phyloP scores from a whole-genome alignment of 73 alveolate species.

The Tetrahymena elliotti region DNA sequence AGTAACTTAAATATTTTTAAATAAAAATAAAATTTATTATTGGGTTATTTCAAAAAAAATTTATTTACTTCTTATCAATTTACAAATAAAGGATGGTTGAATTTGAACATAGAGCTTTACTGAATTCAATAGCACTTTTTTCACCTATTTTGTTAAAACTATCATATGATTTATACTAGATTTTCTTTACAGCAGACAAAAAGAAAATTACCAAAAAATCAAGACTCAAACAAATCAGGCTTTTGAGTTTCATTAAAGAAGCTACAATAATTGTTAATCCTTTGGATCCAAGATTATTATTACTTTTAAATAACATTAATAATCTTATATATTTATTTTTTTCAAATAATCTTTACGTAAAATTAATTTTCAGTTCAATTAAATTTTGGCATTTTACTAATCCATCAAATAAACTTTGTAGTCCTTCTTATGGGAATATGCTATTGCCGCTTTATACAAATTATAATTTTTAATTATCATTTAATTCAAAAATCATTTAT shows the following conservation, averaged over 20 bases:
- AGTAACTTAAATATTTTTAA: too few relatives aligned
- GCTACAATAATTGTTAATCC: background rate
- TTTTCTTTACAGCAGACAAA: too few relatives aligned
- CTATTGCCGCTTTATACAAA: background rate
- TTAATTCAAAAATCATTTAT: too few relatives aligned
- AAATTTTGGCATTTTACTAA: background rate
- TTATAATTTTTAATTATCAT: too few relatives aligned
- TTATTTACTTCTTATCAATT: background rate
- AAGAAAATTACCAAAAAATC: background rate
- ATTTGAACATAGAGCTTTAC: background rate
- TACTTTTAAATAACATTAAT: background rate
- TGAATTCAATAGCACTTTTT: background rate
- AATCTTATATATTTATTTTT: too few relatives aligned
- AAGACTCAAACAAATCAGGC: background rate
- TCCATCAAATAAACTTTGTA: background rate
- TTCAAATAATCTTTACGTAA: background rate
- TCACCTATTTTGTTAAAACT: background rate
- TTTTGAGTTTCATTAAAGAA: background rate
- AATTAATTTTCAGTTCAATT: too few relatives aligned
- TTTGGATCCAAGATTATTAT: background rate
- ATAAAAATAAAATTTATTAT: too few relatives aligned
- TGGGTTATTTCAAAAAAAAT: too few relatives aligned
- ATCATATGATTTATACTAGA: too few relatives aligned
- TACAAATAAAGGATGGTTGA: background rate
- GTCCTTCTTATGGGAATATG: background rate